Evolutionary conservation across 2,329 filamentous ascomycete species (phyloP).

Genomic region (Aspergillus sp.): DNA sequence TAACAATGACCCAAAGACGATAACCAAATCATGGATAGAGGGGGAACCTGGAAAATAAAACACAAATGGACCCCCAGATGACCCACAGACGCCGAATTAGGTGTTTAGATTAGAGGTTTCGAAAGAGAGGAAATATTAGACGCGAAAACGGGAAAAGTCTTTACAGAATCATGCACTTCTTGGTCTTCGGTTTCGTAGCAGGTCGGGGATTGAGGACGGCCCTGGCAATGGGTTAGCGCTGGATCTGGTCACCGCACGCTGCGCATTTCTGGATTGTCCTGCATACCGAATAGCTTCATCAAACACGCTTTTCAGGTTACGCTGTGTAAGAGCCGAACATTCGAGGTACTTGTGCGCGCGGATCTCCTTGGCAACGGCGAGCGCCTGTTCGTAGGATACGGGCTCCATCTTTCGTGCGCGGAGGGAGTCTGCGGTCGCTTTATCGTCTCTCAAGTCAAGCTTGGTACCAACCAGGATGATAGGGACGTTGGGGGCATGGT

Average conservation of each 20-base stretch:
- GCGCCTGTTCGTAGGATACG: conserved; percentile 89
- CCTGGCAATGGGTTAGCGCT: conserved; percentile 19
- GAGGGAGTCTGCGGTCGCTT: conserved; percentile 70
- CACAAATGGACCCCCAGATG: conserved; percentile 21
- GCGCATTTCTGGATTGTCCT: too few species aligned
- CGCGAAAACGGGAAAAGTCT: conserved; percentile 15
- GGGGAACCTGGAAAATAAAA: conserved; percentile 13
- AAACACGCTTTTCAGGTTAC: conserved; percentile 97
- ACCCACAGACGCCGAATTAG: conserved; percentile 31
- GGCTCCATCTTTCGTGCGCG: conserved; percentile 92
- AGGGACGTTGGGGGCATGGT: conserved; percentile 89
- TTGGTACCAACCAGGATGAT: conserved; percentile 98
- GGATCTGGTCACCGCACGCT: neutral
- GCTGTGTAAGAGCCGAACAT: conserved; percentile 92
- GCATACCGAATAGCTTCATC: conserved; percentile 94
- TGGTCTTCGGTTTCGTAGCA: conserved; percentile 39
- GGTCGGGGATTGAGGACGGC: conserved; percentile 45
- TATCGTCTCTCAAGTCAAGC: conserved; percentile 88
- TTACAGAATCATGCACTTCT: conserved; percentile 43
- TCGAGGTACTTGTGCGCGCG: conserved; percentile 95
- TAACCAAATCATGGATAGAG: neutral
- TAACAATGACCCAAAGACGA: conserved; percentile 1
- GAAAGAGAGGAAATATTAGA: neutral
- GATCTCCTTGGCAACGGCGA: conserved; percentile 87
- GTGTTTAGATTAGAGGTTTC: conserved; percentile 31